Evolutionary conservation across 73 alveolate species (phyloP), one percentile per base, ranked within the genome.

Genomic region (Paramecium tetraurelia): DNA sequence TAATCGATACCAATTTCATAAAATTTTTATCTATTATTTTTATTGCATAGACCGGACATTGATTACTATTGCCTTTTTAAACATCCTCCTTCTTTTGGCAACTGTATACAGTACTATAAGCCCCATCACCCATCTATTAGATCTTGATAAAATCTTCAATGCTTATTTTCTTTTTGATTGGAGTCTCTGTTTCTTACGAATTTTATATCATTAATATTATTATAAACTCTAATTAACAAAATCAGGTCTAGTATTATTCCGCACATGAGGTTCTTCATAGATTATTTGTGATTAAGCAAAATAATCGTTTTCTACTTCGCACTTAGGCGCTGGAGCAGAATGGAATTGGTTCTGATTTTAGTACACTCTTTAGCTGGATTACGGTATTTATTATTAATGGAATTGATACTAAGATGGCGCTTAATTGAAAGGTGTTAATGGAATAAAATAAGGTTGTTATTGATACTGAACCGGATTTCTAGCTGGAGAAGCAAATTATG

Each of bases 181-280:
- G 69, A 53, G 69, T 53, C 31, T 53, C 69, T 18, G 33, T 12
- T 18, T 53, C 69, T 18, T 53, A 63, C 9, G 41, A 63, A 14
- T 27, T 63, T 63, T 63, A 63, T 31, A 31, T 63, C 84, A 63
- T 63, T 63, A 63, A 63, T 63, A 63, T 63, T 63, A 63, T 63
- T 63, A 63, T 63, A 63, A 63, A 63, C 84, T 63, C 48, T 63
- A 63, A 63, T 50, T 63, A 63, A 63, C 84, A 31, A 63, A 63
- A 63, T 63, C 84, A 63, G 84, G 84, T 33, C 84, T 63, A 22
- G 84, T 63, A 14, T 31, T 33, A 63, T 63, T 63, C 5, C 84
- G 84, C 46, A 33, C 10, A 27, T 63, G 14, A 12, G 84, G 84
- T 24, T 63, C 84, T 27, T 63, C 84, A 63, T 27, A 63, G 20